A percentile compares a stretch with the other conserved stretches of the same genome.
These are phyloP conservation scores for Mycena amicta DNA, from an alignment of 768 basidiomycete species.

Conservation along the genomic window DNA sequence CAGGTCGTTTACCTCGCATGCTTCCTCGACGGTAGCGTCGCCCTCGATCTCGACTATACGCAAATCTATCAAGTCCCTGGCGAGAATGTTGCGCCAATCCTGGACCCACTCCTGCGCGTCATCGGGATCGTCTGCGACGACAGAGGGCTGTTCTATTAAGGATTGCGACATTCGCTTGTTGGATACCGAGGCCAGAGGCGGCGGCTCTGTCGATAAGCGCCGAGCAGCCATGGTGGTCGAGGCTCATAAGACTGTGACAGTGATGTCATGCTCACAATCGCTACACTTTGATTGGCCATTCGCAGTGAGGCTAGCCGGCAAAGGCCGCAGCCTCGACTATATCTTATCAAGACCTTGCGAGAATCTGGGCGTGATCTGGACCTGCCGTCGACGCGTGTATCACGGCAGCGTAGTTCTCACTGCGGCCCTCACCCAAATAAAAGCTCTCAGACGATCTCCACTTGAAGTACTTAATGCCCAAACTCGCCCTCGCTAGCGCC, in stretches of 20 bases:
- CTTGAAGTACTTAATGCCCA: neutral
- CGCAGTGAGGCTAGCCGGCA: no score
- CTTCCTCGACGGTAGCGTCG: conserved; percentile 79
- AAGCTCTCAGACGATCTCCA: neutral
- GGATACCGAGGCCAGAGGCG: conserved; percentile 2
- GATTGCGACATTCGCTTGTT: conserved; percentile 26
- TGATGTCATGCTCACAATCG: no score
- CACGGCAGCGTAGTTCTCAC: no score
- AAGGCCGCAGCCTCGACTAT: no score
- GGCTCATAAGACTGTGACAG: neutral
- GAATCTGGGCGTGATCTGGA: no score
- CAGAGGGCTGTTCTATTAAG: conserved; percentile 11
- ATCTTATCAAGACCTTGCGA: no score
- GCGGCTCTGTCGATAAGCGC: neutral
- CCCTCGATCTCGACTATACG: conserved; percentile 66
- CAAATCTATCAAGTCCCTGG: conserved; percentile 71
- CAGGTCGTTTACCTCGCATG: conserved; percentile 60
- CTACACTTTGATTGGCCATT: no score
- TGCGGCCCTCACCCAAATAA: neutral
- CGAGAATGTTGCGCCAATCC: conserved; percentile 57
- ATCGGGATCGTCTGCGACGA: conserved; percentile 13
- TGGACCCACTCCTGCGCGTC: conserved; percentile 58
- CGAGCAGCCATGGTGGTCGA: neutral
- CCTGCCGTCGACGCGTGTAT: no score
- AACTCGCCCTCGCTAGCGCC: neutral